Evolutionary conservation across 2,329 filamentous ascomycete genomes (phyloP).

Genomic region (Talaromyces sp.): DNA sequence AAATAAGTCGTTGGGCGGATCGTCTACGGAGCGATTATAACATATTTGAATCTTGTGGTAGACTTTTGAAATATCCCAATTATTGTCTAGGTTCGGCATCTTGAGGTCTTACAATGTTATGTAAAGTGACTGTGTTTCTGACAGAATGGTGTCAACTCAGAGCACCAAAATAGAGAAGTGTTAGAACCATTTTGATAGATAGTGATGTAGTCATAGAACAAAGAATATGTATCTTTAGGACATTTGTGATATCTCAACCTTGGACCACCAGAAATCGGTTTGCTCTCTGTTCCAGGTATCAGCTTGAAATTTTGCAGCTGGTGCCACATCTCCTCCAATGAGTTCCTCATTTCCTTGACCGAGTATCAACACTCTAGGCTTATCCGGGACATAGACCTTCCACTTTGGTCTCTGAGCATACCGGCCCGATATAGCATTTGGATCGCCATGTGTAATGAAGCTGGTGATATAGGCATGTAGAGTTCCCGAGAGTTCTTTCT

Average conservation of each 20-base stretch:
- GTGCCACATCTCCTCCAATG: conserved; percentile 42
- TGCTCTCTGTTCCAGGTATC: conserved; percentile 45
- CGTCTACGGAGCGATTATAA: no score
- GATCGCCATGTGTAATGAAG: conserved; percentile 49
- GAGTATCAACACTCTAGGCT: conserved; percentile 42
- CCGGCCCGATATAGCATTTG: conserved; percentile 36
- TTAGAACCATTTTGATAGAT: no score
- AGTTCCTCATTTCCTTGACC: conserved; percentile 51
- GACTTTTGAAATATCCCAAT: no score
- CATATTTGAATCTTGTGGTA: no score
- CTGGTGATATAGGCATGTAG: conserved; percentile 50
- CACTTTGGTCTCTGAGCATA: conserved; percentile 35
- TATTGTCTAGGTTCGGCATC: no score
- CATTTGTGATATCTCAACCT: conserved; percentile 25
- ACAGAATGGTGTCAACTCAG: no score
- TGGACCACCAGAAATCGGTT: conserved; percentile 48
- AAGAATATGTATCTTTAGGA: no score
- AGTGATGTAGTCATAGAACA: no score
- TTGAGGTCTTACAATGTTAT: no score
- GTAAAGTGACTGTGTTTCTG: no score
- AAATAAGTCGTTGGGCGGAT: no score
- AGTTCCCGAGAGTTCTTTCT: conserved; percentile 43
- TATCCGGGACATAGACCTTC: conserved; percentile 32
- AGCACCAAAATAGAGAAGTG: no score
- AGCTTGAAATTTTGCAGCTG: conserved; percentile 39